Evolutionary conservation across 1,284 basidiomycete genomes (phyloP).

Genomic region (Tilletia indica): DNA sequence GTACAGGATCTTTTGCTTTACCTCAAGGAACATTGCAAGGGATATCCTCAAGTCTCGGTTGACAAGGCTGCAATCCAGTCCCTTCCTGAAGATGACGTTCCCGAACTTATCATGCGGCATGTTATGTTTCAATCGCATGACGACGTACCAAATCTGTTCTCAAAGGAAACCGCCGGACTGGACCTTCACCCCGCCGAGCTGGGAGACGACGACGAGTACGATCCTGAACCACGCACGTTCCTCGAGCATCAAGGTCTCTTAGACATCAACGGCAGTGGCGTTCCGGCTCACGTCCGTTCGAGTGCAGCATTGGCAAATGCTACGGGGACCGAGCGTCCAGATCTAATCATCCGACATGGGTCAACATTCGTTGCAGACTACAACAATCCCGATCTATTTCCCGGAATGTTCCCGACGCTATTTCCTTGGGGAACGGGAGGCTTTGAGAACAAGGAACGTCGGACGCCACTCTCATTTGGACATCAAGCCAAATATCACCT

Average conservation of each 20-base stretch:
- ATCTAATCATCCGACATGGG: neutral
- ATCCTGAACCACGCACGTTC: neutral
- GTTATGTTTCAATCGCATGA: neutral
- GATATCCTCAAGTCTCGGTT: neutral
- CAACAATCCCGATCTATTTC: slow-evolving; percentile 2
- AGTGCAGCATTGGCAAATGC: neutral
- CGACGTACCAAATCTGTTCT: neutral
- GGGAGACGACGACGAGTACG: neutral
- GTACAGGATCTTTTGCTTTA: neutral
- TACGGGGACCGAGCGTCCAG: neutral
- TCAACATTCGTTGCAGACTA: neutral
- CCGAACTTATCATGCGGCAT: neutral
- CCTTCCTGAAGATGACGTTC: slow-evolving; percentile 1
- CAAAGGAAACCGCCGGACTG: neutral
- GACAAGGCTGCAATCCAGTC: neutral
- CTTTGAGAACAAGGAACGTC: neutral
- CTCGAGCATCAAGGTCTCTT: neutral
- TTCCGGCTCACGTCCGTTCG: neutral
- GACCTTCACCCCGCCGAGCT: neutral
- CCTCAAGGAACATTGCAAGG: neutral
- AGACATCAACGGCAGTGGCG: neutral
- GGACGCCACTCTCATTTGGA: neutral
- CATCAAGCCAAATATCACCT: neutral
- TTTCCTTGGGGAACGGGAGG: slow-evolving; percentile 2
- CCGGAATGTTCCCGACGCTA: neutral